phyloP scores from a whole-genome alignment of 805 yeast species.

The Kockiozyma suomiensis region DNA sequence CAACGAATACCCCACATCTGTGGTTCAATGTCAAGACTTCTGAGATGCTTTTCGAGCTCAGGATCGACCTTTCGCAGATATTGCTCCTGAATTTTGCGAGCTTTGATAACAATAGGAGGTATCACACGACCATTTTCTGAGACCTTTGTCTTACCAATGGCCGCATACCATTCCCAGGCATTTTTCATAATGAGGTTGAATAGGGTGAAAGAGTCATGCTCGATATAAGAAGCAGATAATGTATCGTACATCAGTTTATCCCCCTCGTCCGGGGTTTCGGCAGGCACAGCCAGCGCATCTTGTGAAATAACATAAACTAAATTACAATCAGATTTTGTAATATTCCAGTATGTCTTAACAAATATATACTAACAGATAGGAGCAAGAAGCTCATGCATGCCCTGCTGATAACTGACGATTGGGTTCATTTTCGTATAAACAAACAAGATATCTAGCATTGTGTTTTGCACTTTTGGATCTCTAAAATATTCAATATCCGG shows the following conservation, averaged over 20 bases:
- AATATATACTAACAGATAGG: conserved; percentile 43
- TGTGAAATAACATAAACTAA: conserved; percentile 17
- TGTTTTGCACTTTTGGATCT: conserved; percentile 32
- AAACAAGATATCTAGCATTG: conserved; percentile 49
- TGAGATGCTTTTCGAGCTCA: conserved; percentile 36
- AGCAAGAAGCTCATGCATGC: conserved; percentile 58
- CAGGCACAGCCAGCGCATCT: conserved; percentile 12
- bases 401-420: conserved; percentile 55
- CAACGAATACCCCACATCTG: conserved; percentile 46
- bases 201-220: conserved; percentile 41
- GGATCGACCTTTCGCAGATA: conserved; percentile 40
- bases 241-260: conserved; percentile 23
- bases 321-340: neutral
- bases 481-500: conserved; percentile 43
- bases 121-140: conserved; percentile 20
- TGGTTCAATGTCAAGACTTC: conserved; percentile 40
- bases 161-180: conserved; percentile 41
- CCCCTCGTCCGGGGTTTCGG: conserved; percentile 1
- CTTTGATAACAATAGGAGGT: conserved; percentile 41
- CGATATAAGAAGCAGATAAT: conserved; percentile 34
- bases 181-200: conserved; percentile 41
- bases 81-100: conserved; percentile 41
- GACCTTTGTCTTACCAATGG: conserved; percentile 24
- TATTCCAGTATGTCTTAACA: neutral
- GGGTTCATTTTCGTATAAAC: conserved; percentile 53